phyloP scores from a whole-genome alignment of 1,284 basidiomycete genomes.

The Puccinia brachypodii region DNA sequence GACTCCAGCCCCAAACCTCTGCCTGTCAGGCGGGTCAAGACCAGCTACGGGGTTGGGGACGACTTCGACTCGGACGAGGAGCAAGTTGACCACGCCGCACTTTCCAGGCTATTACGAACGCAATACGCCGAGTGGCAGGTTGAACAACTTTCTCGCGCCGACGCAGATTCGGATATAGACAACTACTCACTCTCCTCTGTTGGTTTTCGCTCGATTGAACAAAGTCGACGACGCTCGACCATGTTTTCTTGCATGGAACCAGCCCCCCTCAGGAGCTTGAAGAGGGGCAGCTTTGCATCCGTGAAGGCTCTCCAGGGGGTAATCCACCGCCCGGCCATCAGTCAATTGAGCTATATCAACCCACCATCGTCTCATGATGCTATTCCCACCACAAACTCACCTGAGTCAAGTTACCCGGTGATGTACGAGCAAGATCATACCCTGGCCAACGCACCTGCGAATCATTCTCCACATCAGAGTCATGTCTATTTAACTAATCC shows the following conservation, averaged over 20 bases:
- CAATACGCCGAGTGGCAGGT: slow-evolving; percentile 2
- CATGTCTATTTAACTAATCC: not conserved
- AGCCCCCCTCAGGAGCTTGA: not conserved
- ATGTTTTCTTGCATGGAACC: not conserved
- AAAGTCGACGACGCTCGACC: not conserved
- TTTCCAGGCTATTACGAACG: not conserved
- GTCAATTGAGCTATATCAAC: not conserved
- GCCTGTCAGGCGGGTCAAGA: not conserved
- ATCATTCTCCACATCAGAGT: not conserved
- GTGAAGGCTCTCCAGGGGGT: not conserved
- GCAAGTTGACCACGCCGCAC: not conserved
- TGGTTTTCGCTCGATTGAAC: not conserved
- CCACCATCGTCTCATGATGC: not conserved
- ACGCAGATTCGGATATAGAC: not conserved
- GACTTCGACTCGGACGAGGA: slow-evolving; percentile 6
- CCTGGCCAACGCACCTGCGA: not conserved
- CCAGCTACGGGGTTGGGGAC: not conserved
- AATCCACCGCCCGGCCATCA: not conserved
- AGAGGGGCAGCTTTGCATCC: not conserved
- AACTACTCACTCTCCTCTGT: not conserved
- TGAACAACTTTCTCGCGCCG: not conserved
- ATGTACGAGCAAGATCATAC: not conserved
- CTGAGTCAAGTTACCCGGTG: not conserved
- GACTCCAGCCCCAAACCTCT: slow-evolving; percentile 6
- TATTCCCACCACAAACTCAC: not conserved